Conservation (phyloP, 768 basidiomycete genomes). For the Hemileccinum rubropunctum region DNA sequence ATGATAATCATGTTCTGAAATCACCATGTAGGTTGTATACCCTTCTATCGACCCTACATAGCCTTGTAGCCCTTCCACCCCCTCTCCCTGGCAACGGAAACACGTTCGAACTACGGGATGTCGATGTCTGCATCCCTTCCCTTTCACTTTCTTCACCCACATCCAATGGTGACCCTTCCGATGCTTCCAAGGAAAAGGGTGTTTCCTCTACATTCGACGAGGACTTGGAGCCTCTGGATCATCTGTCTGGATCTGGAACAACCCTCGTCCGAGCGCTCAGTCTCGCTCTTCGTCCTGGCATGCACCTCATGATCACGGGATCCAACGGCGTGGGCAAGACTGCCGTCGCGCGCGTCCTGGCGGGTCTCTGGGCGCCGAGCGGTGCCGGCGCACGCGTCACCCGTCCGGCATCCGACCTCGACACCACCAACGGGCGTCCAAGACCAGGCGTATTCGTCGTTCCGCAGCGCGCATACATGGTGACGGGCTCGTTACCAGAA, state of each 20-base stretch:
- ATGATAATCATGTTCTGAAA: neutral
- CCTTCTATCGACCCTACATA: conserved; percentile 81
- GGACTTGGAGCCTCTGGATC: conserved; percentile 13
- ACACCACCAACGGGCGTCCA: conserved; percentile 34
- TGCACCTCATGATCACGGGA: conserved; percentile 93
- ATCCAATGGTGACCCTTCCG: neutral
- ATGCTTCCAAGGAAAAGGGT: conserved; percentile 1
- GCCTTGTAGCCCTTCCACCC: conserved; percentile 53
- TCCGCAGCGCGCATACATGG: conserved; percentile 93
- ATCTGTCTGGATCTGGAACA: conserved; percentile 24
- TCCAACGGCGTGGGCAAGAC: conserved; percentile 93
- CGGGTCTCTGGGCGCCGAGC: conserved; percentile 80
- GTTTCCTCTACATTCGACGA: conserved; percentile 8
- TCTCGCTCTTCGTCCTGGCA: conserved; percentile 60
- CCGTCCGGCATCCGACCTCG: conserved; percentile 25
- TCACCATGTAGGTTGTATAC: conserved; percentile 65
- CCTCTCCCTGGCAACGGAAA: conserved; percentile 32
- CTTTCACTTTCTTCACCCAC: neutral
- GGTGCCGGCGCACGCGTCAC: conserved; percentile 33
- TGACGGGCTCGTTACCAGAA: conserved; percentile 80
- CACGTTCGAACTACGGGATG: conserved; percentile 61
- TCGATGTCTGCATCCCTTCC: conserved; percentile 67
- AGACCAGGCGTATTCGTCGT: conserved; percentile 69
- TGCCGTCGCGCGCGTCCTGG: conserved; percentile 82
- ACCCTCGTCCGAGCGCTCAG: conserved; percentile 69